Evolutionary conservation across 257 asterid genomes (phyloP), one percentile per base, ranked within the genome.

Genomic region (Nicotiana undulata): DNA sequence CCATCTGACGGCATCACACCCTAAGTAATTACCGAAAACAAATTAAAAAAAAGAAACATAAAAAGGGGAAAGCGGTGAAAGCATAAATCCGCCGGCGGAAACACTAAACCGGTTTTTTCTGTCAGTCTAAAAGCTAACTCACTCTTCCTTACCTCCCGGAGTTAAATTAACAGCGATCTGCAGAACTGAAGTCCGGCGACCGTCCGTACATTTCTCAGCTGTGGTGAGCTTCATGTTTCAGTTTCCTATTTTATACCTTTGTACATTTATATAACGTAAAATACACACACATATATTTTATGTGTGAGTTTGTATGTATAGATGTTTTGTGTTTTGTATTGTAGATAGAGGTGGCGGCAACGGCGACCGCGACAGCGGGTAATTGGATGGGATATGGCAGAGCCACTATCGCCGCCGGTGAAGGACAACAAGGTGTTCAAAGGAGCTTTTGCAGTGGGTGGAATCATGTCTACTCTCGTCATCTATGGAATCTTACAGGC

Each of bases 401-500:
- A 88, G 85, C 86, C 86, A 82, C 89, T 84, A 76, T 85, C 81
- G 72, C 81, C 84, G 85, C 64, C 87, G 81, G 58, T 84, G 81
- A 89, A 87, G 86, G 96, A 94, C 78, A 96, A 78, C 91, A 91
- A 82, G 85, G 58, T 88, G 65, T 83, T 89, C 76, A 91, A 87
- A 86, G 87, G 95, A 88, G 81, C 83, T 10, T 92, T 96, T 72
- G 95, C 98, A 24, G 94, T 94, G n/a, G 46, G 90, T n/a, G 98
- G 99, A 78, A 96, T 96, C 84, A 92, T 94, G 97, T 88, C 97
- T 49, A 96, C 99, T 12, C 94, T 96, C 64, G 92, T 96, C 65
- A 85, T 96, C 64, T 96, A 96, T 60, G 98, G 99, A 49, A 84
- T 96, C 60, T 85, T 96, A 75, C 99, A 96, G 98, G 99, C 92